A percentile compares a stretch with the other conserved stretches of the same genome.
These are phyloP conservation scores for Hyphopichia burtonii DNA, from an alignment of 1,139 yeast species.

Conservation along the genomic window DNA sequence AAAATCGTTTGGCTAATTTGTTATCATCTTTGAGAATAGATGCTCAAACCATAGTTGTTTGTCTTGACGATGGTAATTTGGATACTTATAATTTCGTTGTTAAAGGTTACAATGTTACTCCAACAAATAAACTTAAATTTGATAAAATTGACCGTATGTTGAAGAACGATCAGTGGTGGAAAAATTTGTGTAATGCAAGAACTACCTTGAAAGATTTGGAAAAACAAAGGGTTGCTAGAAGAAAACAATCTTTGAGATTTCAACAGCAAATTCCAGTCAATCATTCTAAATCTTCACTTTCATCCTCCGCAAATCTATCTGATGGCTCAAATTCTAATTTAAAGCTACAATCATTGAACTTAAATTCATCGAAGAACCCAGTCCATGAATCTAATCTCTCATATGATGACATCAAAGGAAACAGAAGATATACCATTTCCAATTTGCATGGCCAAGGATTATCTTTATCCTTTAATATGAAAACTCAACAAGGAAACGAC, in stretches of 20 bases:
- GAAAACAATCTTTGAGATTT: constrained; percentile 5
- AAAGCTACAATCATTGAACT: background rate
- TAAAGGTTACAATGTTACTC: constrained; percentile 51
- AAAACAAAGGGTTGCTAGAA: constrained; percentile 17
- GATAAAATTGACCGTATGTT: constrained; percentile 32
- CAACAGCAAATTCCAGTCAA: background rate
- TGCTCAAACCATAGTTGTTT: constrained; percentile 71
- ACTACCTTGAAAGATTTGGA: constrained; percentile 41
- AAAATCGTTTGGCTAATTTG: constrained; percentile 55
- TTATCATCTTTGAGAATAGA: constrained; percentile 78
- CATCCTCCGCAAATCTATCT: background rate
- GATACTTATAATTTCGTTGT: constrained; percentile 73
- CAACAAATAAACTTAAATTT: constrained; percentile 24
- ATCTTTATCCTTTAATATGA: constrained; percentile 64
- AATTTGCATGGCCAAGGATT: constrained; percentile 72
- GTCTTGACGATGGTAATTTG: constrained; percentile 61
- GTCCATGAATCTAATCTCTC: background rate
- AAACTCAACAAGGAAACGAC: constrained; percentile 42
- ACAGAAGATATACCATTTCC: constrained; percentile 51
- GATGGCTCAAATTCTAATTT: background rate
- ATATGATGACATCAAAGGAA: constrained; percentile 16
- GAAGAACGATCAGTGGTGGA: constrained; percentile 61
- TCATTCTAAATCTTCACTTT: background rate
- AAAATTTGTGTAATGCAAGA: constrained; percentile 57
- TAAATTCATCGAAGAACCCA: constrained; percentile 2